Percentiles rank a stretch among this genome's conserved stretches.
phyloP scores from a whole-genome alignment of 2,329 filamentous ascomycete genomes.

The Blastomyces parvus region DNA sequence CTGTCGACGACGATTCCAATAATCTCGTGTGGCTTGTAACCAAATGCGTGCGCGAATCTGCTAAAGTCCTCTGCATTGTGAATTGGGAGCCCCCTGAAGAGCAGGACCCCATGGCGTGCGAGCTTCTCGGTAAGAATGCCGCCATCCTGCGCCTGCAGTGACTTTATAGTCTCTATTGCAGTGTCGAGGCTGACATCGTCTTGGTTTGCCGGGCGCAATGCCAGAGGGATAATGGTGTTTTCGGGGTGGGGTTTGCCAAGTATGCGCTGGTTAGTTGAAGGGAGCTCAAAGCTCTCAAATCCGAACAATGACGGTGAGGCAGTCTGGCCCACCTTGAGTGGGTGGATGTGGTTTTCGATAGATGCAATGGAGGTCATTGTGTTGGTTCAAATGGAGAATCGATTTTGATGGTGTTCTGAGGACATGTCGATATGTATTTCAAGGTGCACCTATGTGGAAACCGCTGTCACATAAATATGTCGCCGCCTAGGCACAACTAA shows the following conservation, averaged over 20 bases:
- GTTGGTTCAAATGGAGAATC: not conserved
- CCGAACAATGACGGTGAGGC: constrained; percentile 15
- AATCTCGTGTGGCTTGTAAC: constrained; percentile 41
- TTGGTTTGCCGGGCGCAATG: constrained; percentile 25
- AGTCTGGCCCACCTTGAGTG: constrained; percentile 19
- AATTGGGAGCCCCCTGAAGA: constrained; percentile 17
- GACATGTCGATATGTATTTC: not conserved
- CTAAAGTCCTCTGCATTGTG: constrained; percentile 19
- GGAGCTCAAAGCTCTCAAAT: constrained; percentile 35
- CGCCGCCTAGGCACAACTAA: not conserved
- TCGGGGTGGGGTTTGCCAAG: constrained; percentile 30
- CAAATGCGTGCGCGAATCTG: constrained; percentile 43
- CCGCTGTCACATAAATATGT: not conserved
- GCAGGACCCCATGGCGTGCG: constrained; percentile 38
- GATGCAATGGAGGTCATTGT: not conserved
- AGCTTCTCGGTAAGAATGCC: constrained; percentile 34
- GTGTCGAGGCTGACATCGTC: constrained; percentile 25
- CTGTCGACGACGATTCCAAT: constrained; percentile 44
- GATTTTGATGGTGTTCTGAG: not conserved
- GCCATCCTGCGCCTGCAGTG: constrained; percentile 27
- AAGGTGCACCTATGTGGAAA: not conserved
- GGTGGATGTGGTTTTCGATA: not conserved
- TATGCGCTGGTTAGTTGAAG: constrained; percentile 25
- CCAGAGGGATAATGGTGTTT: constrained; percentile 33
- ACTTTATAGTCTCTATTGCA: constrained; percentile 31